These are phyloP conservation scores for Papiliotrema laurentii DNA, from an alignment of 1,284 basidiomycete species.

Conservation along the genomic window DNA sequence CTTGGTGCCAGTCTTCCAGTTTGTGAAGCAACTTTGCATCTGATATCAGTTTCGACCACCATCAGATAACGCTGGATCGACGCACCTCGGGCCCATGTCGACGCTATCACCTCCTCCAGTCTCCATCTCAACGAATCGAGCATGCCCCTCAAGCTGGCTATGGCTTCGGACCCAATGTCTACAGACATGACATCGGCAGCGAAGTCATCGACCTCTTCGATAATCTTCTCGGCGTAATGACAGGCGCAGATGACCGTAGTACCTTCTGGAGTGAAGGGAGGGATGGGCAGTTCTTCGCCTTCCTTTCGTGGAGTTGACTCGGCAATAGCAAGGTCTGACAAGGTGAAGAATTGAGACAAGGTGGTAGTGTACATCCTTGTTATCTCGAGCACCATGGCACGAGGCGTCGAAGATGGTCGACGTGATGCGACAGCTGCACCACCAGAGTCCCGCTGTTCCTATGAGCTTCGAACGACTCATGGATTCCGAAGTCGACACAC, in stretches of 20 bases:
- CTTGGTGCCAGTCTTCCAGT: slow-evolving; percentile 79
- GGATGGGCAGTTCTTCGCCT: slow-evolving; percentile 33
- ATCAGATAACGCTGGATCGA: slow-evolving; percentile 1
- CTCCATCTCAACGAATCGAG: slow-evolving; percentile 81
- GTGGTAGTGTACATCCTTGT: slow-evolving; percentile 81
- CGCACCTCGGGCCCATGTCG: slow-evolving; percentile 76
- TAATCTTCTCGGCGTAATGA: slow-evolving; percentile 71
- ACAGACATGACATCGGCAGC: slow-evolving; percentile 74
- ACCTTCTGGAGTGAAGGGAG: slow-evolving; percentile 67
- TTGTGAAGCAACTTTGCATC: slow-evolving; percentile 80
- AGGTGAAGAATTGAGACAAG: slow-evolving; percentile 81
- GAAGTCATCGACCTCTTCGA: slow-evolving; percentile 80
- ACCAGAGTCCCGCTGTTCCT: slow-evolving; percentile 28
- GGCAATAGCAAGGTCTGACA: slow-evolving; percentile 67
- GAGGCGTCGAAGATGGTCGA: slow-evolving; percentile 76
- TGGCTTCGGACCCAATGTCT: slow-evolving; percentile 73
- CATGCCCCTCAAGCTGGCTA: slow-evolving; percentile 64
- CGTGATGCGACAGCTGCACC: slow-evolving; percentile 38
- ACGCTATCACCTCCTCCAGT: slow-evolving; percentile 76
- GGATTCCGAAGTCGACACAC: slow-evolving; percentile 47
- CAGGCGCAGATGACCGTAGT: slow-evolving; percentile 79
- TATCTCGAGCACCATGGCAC: slow-evolving; percentile 85
- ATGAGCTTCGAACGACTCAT: not conserved
- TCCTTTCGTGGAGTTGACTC: slow-evolving; percentile 45
- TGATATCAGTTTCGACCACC: slow-evolving; percentile 37